Conservation (phyloP, 75 land plant species). For the Selaginella moellendorffii region DNA sequence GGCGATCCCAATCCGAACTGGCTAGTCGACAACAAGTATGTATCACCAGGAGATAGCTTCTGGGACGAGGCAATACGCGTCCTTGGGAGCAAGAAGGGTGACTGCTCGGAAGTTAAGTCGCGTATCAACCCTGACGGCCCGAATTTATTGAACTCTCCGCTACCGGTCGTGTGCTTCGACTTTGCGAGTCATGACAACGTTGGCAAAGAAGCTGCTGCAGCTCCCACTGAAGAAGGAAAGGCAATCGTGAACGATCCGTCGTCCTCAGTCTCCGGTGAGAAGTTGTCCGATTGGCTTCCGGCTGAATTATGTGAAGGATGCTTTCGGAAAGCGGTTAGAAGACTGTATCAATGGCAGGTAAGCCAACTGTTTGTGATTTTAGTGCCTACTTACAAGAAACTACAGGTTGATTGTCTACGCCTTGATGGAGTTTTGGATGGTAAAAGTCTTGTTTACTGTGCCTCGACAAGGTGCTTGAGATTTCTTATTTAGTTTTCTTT, state of each 20-base stretch:
- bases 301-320: constrained; percentile 48
- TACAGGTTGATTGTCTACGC: constrained; percentile 75
- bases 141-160: constrained; percentile 25
- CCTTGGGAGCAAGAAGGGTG: background rate
- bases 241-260: constrained; percentile 12
- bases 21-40: background rate
- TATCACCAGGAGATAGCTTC: constrained; percentile 53
- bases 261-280: constrained; percentile 18
- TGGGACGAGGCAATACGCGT: constrained; percentile 76
- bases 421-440: constrained; percentile 85
- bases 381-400: background rate
- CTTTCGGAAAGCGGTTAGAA: constrained; percentile 55
- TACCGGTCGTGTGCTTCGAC: constrained; percentile 75
- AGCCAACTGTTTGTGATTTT: background rate
- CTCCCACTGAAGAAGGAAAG: background rate
- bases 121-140: background rate
- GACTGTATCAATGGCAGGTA: constrained; percentile 96
- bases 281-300: constrained; percentile 75
- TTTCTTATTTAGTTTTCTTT: background rate
- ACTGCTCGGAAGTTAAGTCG: background rate
- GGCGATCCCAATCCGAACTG: background rate
- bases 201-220: too few species aligned
- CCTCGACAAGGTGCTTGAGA: constrained; percentile 69
- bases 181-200: constrained; percentile 38
- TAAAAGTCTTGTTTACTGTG: constrained; percentile 89